Evolutionary conservation across 108 stramenopile genomes (phyloP), one percentile per base, ranked within the genome.

Genomic region (Cyclotella choctawhatcheeana): DNA sequence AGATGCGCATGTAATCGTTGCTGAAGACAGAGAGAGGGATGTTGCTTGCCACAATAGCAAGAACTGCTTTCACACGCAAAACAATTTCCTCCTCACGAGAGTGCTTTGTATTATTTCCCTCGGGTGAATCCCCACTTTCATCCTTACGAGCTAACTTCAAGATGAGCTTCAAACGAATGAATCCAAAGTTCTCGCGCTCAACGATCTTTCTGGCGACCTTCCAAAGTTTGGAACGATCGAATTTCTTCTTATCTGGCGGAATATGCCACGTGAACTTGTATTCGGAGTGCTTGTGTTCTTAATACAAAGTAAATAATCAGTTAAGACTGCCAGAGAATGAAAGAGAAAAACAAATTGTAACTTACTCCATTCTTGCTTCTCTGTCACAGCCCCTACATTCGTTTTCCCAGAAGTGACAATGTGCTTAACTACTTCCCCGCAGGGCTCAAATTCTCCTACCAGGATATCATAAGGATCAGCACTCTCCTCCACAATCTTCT

Each of bases 341-440:
- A 40, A 10, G 6, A 12, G 12, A 12, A 40, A 17, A 48, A 48
- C 47, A n/a, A 4, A n/a, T 4, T n/a, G 18, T 48, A n/a, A 31
- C 54, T 55, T 17, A 55, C 54, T 27, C 54, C 54, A 55, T 27
- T 55, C 25, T n/a, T 55, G 54, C 30, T 55, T 55, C 54, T 55
- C 54, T 16, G 54, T 55, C 5, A 55, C 8, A 3, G 6, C 17
- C 6, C 54, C 25, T 6, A 55, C 54, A 55, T 55, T 6, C 5
- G 24, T 17, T 17, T 55, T 55, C 5, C 54, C 54, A 27, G 25
- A 22, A 4, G 25, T 26, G 2, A 55, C 25, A 5, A 55, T n/a
- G 30, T 55, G 54, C 30, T 55, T 5, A 6, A 27, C 30, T 31
- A 13, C 27, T 5, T 27, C 29, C 13, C 54, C 54, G 17, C 4